Conservation (phyloP, 768 basidiomycete species). For the Suillus spraguei region DNA sequence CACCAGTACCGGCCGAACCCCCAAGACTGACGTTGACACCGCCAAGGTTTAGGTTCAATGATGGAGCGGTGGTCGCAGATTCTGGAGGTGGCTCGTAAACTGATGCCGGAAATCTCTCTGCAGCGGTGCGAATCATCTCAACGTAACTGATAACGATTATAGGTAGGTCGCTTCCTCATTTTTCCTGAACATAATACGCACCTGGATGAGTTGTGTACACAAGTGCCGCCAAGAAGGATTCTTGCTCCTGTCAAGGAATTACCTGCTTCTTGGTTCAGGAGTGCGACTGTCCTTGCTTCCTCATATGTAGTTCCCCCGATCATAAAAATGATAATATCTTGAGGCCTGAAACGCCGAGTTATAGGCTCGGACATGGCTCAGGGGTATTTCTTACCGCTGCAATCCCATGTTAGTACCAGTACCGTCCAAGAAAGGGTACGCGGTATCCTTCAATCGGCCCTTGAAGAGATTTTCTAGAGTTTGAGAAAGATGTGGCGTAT, state of each 20-base stretch:
- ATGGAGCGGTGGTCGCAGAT: constrained; percentile 69
- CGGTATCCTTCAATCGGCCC: constrained; percentile 83
- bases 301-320: constrained; percentile 97
- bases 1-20: constrained; percentile 79
- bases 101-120: constrained; percentile 57
- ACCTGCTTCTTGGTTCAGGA: constrained; percentile 82
- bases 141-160: constrained; percentile 61
- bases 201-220: constrained; percentile 93
- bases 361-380: background rate
- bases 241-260: constrained; percentile 64
- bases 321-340: constrained; percentile 96
- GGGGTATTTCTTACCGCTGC: constrained; percentile 54
- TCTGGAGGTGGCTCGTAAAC: constrained; percentile 80
- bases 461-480: constrained; percentile 89
- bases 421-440: constrained; percentile 86
- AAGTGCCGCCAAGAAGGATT: constrained; percentile 90
- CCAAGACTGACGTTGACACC: constrained; percentile 93
- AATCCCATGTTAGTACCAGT: constrained; percentile 67
- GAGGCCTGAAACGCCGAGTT: constrained; percentile 57
- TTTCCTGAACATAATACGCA: constrained; percentile 37
- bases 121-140: constrained; percentile 83
- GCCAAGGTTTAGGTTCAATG: constrained; percentile 90
- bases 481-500: constrained; percentile 89
- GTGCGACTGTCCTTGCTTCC: constrained; percentile 83
- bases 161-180: constrained; percentile 5